phyloP scores from a whole-genome alignment of 352 stramenopile genomes.

The Vaucheria bursata region DNA sequence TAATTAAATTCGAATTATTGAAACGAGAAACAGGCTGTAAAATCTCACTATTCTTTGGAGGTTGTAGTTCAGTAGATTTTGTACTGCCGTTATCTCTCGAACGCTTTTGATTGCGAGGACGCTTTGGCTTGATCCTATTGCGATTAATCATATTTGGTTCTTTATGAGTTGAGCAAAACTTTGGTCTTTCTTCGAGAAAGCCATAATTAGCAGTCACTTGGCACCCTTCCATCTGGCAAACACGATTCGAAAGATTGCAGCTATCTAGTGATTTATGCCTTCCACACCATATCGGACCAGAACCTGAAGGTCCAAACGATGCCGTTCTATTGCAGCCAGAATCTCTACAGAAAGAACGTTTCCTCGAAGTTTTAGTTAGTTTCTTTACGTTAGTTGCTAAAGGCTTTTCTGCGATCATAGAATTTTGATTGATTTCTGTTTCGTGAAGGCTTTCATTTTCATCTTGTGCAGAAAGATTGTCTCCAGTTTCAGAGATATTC shows the following conservation, averaged over 20 bases:
- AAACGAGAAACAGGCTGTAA: too few relatives aligned
- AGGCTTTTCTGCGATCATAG: too few relatives aligned
- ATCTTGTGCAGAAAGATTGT: too few relatives aligned
- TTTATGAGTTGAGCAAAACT: background rate
- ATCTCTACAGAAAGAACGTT: background rate
- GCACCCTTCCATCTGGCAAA: background rate
- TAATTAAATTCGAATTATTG: too few relatives aligned
- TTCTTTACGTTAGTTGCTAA: too few relatives aligned
- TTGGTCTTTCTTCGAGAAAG: background rate
- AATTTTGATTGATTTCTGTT: too few relatives aligned
- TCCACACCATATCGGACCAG: background rate
- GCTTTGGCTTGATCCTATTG: background rate
- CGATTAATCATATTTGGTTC: background rate
- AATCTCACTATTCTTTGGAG: too few relatives aligned
- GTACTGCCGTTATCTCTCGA: too few relatives aligned
- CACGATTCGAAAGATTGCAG: background rate
- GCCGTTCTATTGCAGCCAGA: background rate
- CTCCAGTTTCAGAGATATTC: too few relatives aligned
- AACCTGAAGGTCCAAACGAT: background rate
- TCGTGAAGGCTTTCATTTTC: too few relatives aligned
- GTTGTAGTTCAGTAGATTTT: too few relatives aligned
- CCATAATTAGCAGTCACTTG: slow-evolving; percentile 10
- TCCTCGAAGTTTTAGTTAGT: too few relatives aligned
- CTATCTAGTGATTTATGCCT: background rate
- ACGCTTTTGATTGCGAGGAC: background rate